A percentile compares a stretch with the other conserved stretches of the same genome.
Evolutionary conservation across 1,139 yeast species (phyloP).

Genomic region (Arxiozyma slooffiae): DNA sequence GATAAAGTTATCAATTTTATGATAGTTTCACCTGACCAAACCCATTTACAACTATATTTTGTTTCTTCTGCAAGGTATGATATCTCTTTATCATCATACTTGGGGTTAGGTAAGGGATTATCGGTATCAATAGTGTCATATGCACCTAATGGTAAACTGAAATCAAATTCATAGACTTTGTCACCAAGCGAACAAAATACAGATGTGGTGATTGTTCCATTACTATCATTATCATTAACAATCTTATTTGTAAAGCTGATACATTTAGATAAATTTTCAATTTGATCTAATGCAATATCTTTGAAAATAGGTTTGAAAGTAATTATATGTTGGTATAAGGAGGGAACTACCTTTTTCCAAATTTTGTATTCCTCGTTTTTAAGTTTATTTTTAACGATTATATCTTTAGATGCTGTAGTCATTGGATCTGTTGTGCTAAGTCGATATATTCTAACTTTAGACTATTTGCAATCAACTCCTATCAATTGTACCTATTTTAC

Average conservation of each 20-base stretch:
- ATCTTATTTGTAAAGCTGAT: constrained; percentile 20
- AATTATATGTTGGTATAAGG: constrained; percentile 53
- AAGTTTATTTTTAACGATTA: constrained; percentile 30
- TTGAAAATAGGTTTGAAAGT: constrained; percentile 45
- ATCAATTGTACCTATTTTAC: too few species aligned
- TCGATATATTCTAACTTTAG: neutral
- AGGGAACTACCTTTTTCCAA: constrained; percentile 94
- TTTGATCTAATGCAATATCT: constrained; percentile 12
- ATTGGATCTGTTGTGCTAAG: neutral
- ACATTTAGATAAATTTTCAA: constrained; percentile 5
- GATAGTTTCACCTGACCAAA: constrained; percentile 21
- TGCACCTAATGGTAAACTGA: constrained; percentile 25
- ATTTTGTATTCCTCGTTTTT: constrained; percentile 66
- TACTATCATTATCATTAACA: constrained; percentile 13
- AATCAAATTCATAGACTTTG: constrained; percentile 23
- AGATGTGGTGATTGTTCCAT: constrained; percentile 21
- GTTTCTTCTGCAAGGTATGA: constrained; percentile 6
- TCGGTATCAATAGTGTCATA: constrained; percentile 5
- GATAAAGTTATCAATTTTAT: constrained; percentile 15
- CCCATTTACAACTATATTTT: constrained; percentile 19
- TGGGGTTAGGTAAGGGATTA: constrained; percentile 15
- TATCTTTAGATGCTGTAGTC: neutral
- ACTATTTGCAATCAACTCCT: neutral
- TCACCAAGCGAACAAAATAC: constrained; percentile 22
- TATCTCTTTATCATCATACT: constrained; percentile 11